A percentile compares a stretch with the other conserved stretches of the same genome.
These are phyloP conservation scores for Geranium rotundifolium DNA, from an alignment of 345 rosid genomes.

Conservation along the genomic window DNA sequence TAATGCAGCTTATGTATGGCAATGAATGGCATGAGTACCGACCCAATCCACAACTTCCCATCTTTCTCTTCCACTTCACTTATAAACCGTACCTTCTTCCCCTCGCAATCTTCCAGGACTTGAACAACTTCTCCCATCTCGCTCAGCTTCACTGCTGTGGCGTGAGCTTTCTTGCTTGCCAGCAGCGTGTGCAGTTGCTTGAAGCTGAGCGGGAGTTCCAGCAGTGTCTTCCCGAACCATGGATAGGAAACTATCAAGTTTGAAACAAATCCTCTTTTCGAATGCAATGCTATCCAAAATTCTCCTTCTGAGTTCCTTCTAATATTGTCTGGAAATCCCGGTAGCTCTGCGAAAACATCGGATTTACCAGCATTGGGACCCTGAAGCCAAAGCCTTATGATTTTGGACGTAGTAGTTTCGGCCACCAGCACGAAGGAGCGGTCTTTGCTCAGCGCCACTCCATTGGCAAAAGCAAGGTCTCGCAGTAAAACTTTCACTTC, in stretches of 20 bases:
- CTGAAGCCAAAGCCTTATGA: conserved; percentile 40
- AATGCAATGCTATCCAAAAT: conserved; percentile 70
- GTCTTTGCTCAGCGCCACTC: conserved; percentile 62
- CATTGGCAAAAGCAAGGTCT: conserved; percentile 63
- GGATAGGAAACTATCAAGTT: conserved; percentile 27
- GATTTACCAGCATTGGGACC: conserved; percentile 30
- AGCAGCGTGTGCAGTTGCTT: conserved; percentile 45
- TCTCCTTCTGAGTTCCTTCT: conserved; percentile 48
- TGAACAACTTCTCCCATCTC: conserved; percentile 41
- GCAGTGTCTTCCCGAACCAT: conserved; percentile 31
- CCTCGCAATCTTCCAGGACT: conserved; percentile 41
- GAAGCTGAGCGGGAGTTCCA: conserved; percentile 30
- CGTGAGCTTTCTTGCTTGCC: conserved; percentile 49
- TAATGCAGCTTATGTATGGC: conserved; percentile 33
- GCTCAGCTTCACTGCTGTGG: conserved; percentile 45
- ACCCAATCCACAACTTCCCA: conserved; percentile 58
- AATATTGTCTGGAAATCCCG: conserved; percentile 59
- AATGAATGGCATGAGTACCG: conserved; percentile 51
- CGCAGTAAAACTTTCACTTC: conserved; percentile 36
- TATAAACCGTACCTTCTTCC: conserved; percentile 39
- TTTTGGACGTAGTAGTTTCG: conserved; percentile 30
- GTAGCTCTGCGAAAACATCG: conserved; percentile 41
- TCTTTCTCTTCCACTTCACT: conserved; percentile 71
- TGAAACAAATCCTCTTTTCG: conserved; percentile 37
- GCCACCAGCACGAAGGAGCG: conserved; percentile 40